Conservation (phyloP, 352 stramenopile species). For the Pythium angustatum region DNA sequence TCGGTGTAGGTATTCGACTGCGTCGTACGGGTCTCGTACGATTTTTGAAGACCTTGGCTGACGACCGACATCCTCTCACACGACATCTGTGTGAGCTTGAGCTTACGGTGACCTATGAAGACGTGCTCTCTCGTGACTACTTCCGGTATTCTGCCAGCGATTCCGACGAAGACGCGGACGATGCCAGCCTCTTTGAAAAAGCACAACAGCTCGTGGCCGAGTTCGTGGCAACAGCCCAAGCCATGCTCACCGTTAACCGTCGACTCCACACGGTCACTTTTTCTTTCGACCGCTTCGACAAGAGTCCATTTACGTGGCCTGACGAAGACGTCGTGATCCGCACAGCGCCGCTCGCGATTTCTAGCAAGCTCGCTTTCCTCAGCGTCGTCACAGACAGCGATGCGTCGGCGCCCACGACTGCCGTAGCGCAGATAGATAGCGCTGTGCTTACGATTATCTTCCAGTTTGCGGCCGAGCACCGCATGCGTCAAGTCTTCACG, state of each 20-base stretch:
- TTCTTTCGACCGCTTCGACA: background rate
- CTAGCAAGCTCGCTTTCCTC: background rate
- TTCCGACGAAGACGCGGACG: background rate
- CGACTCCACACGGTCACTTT: background rate
- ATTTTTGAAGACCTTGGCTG: too few species aligned
- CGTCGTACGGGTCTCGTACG: too few species aligned
- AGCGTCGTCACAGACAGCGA: background rate
- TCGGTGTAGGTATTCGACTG: too few species aligned
- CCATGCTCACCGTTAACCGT: background rate
- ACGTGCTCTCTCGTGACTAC: too few species aligned
- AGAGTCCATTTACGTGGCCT: background rate
- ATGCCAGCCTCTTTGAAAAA: background rate
- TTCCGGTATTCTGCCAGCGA: too few species aligned
- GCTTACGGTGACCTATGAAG: background rate
- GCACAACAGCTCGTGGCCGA: background rate
- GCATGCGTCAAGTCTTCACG: background rate
- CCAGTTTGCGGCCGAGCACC: slow-evolving; percentile 2
- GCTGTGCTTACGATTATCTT: slow-evolving; percentile 1
- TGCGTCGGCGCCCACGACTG: background rate
- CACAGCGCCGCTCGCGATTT: background rate
- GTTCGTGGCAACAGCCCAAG: background rate
- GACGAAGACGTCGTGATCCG: slow-evolving; percentile 1
- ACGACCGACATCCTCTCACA: background rate
- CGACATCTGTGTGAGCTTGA: background rate
- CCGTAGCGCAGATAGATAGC: background rate